These are phyloP conservation scores for Floccularia luteovirens DNA, from an alignment of 768 basidiomycete species.

Conservation along the genomic window DNA sequence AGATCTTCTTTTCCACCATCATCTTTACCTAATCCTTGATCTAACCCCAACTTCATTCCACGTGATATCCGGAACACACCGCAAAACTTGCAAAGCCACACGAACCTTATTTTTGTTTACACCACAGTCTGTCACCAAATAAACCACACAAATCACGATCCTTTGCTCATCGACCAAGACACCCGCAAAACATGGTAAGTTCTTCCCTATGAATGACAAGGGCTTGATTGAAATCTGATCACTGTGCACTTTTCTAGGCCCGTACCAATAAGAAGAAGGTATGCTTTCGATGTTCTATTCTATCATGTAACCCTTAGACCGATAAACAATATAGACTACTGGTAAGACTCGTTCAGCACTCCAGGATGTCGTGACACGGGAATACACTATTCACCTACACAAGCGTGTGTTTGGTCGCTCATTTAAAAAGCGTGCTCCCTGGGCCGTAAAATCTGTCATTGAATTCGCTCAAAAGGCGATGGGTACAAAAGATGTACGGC, in stretches of 20 bases:
- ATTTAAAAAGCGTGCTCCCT: slow-evolving; percentile 97
- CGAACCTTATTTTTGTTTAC: slow-evolving; percentile 45
- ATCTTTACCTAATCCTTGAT: neutral
- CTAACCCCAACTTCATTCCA: neutral
- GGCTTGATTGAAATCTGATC: slow-evolving; percentile 4
- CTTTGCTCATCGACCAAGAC: slow-evolving; percentile 48
- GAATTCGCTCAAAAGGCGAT: slow-evolving; percentile 90
- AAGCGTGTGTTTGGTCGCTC: slow-evolving; percentile 87
- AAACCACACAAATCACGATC: slow-evolving; percentile 18
- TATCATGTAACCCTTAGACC: slow-evolving; percentile 1
- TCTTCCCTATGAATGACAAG: slow-evolving; percentile 5
- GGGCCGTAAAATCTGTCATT: slow-evolving; percentile 91
- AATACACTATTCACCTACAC: slow-evolving; percentile 98
- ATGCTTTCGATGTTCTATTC: slow-evolving; percentile 6
- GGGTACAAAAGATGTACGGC: slow-evolving; percentile 90
- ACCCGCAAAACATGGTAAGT: slow-evolving; percentile 67
- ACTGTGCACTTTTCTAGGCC: slow-evolving; percentile 25
- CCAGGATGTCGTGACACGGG: slow-evolving; percentile 95
- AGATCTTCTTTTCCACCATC: neutral
- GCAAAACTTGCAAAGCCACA: slow-evolving; percentile 42
- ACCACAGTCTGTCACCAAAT: slow-evolving; percentile 35
- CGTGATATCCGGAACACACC: slow-evolving; percentile 22
- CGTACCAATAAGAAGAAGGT: slow-evolving; percentile 55
- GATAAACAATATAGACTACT: slow-evolving; percentile 34
- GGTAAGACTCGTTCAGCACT: slow-evolving; percentile 95